Evolutionary conservation across 139 green algal species (phyloP), one percentile per base, ranked within the genome.

Genomic region (Desmodesmus armatus): DNA sequence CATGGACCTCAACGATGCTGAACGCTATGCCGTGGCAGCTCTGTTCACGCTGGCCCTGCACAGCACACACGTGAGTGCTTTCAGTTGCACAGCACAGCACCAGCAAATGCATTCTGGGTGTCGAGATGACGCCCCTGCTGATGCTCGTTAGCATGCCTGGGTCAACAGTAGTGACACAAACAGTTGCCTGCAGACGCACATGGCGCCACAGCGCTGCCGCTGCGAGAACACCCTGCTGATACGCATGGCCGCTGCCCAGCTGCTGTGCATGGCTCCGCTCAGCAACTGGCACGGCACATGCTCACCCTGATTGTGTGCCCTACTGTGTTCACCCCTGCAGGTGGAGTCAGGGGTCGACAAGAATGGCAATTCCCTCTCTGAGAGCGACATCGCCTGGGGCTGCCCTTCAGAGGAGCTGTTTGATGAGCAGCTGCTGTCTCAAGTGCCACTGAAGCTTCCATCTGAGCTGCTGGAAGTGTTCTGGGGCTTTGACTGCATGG

Each of bases 21-120:
- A 96, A 62, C 85, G 86, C 0, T 96, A 96, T 58, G 87, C 91
- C 0, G 71, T 78, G 1, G 92, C 87, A 35, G 90, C 91, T 0
- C 76, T 96, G 0, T 97, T 95, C 75, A 96, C 92, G 3, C 71
- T 97, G 1, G 94, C 94, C 0, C 75, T 96, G 43, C 93, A 96
- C 73, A 70, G 63, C 4, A 92, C 82, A 0, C 90, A 93, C 84
- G 91, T 91, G 60, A 39, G 40, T 35, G 39, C 15, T 11, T 25
- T 7, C 35, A 43, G 21, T 15, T 6, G 35, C 19, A 33, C 31
- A 25, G 37, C 69, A n/a, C n/a, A n/a, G n/a, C n/a, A n/a, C n/a
- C n/a, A n/a, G n/a, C n/a, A n/a, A n/a, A n/a, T n/a, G n/a, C n/a
- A n/a, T n/a, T n/a, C n/a, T n/a, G n/a, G n/a, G n/a, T n/a, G n/a